Evolutionary conservation across 2,329 filamentous ascomycete species (phyloP).

Genomic region (Phyllachora maydis): DNA sequence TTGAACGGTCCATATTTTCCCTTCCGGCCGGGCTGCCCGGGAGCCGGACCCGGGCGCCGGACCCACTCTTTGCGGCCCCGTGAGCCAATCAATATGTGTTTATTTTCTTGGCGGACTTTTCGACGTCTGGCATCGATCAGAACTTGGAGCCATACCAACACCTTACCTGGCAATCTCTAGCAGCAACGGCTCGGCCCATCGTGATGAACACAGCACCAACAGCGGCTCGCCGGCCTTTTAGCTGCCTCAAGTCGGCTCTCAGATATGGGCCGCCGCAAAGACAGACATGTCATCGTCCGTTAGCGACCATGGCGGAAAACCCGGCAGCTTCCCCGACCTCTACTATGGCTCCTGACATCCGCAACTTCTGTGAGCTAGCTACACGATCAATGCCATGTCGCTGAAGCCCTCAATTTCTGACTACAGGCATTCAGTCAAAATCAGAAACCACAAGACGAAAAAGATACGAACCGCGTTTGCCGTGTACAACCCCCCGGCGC

Average conservation of each 20-base stretch:
- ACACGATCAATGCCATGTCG: no score
- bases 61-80: no score
- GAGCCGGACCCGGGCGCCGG: no score
- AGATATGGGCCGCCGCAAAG: conserved; percentile 33
- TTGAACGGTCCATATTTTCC: no score
- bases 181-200: no score
- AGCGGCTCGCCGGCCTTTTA: conserved; percentile 39
- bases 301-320: conserved; percentile 2
- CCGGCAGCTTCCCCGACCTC: conserved; percentile 10
- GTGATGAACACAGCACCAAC: conserved; percentile 44
- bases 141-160: no score
- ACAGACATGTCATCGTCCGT: conserved; percentile 5
- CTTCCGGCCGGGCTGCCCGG: no score
- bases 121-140: no score
- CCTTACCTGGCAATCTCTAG: no score
- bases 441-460: conserved; percentile 10
- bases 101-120: no score
- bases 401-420: no score
- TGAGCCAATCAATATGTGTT: no score
- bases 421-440: conserved; percentile 11
- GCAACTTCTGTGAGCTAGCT: conserved; percentile 8
- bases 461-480: conserved; percentile 22
- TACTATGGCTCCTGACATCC: conserved; percentile 2
- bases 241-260: conserved; percentile 47
- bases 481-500: conserved; percentile 15